Evolutionary conservation across 2,329 filamentous ascomycete genomes (phyloP), one percentile per base, ranked within the genome.

Genomic region (Arthrocladium fulminans): DNA sequence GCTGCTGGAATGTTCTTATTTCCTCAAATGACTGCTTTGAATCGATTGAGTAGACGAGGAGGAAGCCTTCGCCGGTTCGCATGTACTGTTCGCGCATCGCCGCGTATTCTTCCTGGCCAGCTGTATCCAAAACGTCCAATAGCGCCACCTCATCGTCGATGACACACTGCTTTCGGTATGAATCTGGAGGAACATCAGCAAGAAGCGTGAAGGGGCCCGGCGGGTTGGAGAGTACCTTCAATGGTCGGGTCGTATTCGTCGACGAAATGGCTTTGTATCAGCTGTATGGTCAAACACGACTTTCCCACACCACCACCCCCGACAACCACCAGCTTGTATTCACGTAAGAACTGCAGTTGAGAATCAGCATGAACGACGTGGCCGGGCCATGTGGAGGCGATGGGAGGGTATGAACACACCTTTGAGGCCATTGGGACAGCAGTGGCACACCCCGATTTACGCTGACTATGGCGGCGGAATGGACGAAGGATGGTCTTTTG

Each of bases 61-160:
- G 74, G 72, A 98, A 98, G 47, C 92, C 92, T 72, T 98, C 92
- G 66, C 92, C 92, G 20, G 90, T 97, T 63, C 92, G 84, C 90
- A 98, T 98, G 78, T 97, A 98, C 73, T 97, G 92, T 75, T 98
- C 92, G 65, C 92, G 80, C 92, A 98, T 97, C 47, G 92, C 92
- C 49, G 89, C 95, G 75, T 97, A 98, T 73, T 98, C 92, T 72
- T 98, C 92, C 70, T 98, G 92, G 52, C 92, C 92, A 54, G 92
- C 92, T 47, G 92, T 98, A 70, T 98, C 92, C 67, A 97, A 83
- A 55, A 98, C 92, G 69, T 98, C 92, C 69, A 98, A 84, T 52
- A 98, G 80, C 45, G 92, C 92, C 59, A 96, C 88, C 72, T 98
- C 92, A 61, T 97, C 92, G 67, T 98, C 92, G 67, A 98, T 94